Evolutionary conservation across 2,329 filamentous ascomycete genomes (phyloP), one percentile per base, ranked within the genome.

Genomic region (Lasiodiplodia sp.): DNA sequence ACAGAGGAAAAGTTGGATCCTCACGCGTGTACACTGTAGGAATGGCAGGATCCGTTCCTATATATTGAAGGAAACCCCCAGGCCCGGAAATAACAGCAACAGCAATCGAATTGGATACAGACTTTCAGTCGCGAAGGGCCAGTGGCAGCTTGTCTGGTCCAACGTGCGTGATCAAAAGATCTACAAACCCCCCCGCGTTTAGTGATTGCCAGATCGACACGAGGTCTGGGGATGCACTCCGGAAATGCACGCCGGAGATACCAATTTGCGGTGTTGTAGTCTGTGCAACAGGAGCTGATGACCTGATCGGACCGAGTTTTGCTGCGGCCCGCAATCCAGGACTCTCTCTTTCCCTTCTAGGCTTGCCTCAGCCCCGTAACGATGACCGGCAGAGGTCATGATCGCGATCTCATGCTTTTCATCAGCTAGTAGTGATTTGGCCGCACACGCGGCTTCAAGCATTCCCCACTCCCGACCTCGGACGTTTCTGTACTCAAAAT

Each of bases 191-290:
- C 56, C 21, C 56, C 57, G n/a, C 23, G 37, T 60, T 28, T 25
- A 28, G 12, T 25, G 37, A 47, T 44, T 47, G 47, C 47, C 57
- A 28, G 57, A 60, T 60, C 57, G 14, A 60, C 57, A 31, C 38
- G 38, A 25, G 23, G 37, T 12, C 23, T 23, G 57, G n/a, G 57
- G 57, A 31, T n/a, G 21, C 5, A 3, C 34, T 34, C 37, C 37
- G 38, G 37, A 40, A 60, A 47, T 44, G 37, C 44, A 21, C 2
- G 7, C n/a, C 44, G 44, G 44, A n/a, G n/a, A 47, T n/a, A 25
- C 1, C 38, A n/a, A 31, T 10, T 25, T 11, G 12, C 11, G 4
- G 21, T 28, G 34, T 14, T 58, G 34, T 7, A 25, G 37, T 37
- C 56, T 37, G 56, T 60, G 37, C 37, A 44, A 16, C 11, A 18